phyloP scores from a whole-genome alignment of 1,139 yeast species.

The Sugiyamaella sp. region DNA sequence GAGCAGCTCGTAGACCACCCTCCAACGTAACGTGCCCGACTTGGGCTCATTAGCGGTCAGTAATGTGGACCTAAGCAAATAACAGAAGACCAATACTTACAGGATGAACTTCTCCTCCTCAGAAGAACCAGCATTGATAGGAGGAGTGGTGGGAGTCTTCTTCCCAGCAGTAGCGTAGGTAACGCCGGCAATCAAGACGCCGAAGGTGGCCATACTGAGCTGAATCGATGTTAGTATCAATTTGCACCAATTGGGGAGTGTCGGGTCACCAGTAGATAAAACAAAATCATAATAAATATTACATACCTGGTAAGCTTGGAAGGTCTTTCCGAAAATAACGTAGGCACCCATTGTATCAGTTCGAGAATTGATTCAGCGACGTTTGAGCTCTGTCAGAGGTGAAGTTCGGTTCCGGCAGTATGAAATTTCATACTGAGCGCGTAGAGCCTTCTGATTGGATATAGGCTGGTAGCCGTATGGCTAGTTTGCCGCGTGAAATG shows the following conservation, averaged over 20 bases:
- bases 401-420: background rate
- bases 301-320: constrained; percentile 68
- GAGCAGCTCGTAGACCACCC: too few species aligned
- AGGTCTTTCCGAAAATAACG: constrained; percentile 71
- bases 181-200: constrained; percentile 38
- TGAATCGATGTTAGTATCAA: constrained; percentile 21
- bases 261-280: too few species aligned
- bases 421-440: background rate
- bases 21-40: too few species aligned
- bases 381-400: background rate
- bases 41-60: too few species aligned
- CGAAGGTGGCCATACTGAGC: constrained; percentile 45
- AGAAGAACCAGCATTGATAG: constrained; percentile 74
- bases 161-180: constrained; percentile 39
- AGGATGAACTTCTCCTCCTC: constrained; percentile 85
- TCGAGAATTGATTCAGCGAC: background rate
- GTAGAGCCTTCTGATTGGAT: constrained; percentile 11
- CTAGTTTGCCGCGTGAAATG: background rate
- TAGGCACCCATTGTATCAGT: constrained; percentile 67
- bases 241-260: too few species aligned
- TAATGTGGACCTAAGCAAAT: too few species aligned
- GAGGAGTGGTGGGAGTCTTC: constrained; percentile 61
- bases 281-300: too few species aligned
- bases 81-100: too few species aligned
- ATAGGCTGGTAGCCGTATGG: background rate